Percentiles rank a stretch among this genome's conserved stretches.
phyloP scores from a whole-genome alignment of 306 rosid species.

The Carpinus viminea region DNA sequence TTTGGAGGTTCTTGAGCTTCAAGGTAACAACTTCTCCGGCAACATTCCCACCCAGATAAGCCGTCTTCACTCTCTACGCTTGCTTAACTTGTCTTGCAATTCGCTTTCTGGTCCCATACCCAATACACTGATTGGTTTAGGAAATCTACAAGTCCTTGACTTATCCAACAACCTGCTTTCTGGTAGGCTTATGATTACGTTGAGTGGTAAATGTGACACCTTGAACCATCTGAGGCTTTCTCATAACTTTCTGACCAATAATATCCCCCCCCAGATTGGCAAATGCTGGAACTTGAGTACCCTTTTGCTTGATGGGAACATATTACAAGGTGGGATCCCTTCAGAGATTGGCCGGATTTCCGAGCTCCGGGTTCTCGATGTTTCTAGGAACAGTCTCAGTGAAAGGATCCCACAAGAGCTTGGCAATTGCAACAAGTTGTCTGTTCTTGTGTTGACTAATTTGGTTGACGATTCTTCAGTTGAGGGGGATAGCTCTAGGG shows the following conservation, averaged over 20 bases:
- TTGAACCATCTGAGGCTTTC: conserved; percentile 57
- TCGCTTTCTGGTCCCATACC: conserved; percentile 50
- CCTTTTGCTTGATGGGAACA: conserved; percentile 62
- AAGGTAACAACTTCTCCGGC: conserved; percentile 63
- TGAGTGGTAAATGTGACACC: conserved; percentile 35
- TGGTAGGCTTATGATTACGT: conserved; percentile 27
- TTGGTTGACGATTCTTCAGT: conserved; percentile 26
- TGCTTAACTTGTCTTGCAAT: conserved; percentile 58
- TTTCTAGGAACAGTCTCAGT: conserved; percentile 66
- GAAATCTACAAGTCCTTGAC: conserved; percentile 43
- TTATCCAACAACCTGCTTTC: conserved; percentile 56
- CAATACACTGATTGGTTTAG: conserved; percentile 35
- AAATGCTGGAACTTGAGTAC: conserved; percentile 52
- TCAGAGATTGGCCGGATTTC: conserved; percentile 41
- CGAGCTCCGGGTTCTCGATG: conserved; percentile 61
- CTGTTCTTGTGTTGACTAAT: conserved; percentile 54
- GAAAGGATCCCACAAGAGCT: conserved; percentile 50
- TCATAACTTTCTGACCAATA: conserved; percentile 46
- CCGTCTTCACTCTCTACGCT: conserved; percentile 38
- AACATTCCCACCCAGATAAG: conserved; percentile 42
- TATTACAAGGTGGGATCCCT: conserved; percentile 60
- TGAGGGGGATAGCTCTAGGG: conserved; percentile 35
- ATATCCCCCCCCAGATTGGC: conserved; percentile 53
- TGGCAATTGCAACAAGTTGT: conserved; percentile 48
- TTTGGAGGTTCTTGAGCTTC: conserved; percentile 53